phyloP scores from a whole-genome alignment of 768 basidiomycete genomes.

The Russula vinacea region DNA sequence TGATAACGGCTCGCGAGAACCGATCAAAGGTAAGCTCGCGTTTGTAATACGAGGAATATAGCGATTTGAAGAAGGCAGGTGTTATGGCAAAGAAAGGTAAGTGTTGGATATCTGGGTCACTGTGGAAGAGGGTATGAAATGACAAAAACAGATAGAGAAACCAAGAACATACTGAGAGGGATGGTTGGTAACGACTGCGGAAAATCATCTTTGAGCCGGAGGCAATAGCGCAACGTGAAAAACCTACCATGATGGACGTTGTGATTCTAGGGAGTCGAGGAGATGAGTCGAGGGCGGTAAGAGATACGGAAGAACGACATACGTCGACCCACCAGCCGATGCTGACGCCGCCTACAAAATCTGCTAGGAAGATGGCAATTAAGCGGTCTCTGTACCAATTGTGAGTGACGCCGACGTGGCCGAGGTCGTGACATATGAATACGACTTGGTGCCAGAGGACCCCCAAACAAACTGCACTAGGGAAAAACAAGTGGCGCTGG shows the following conservation, averaged over 20 bases:
- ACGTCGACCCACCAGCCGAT: constrained; percentile 98
- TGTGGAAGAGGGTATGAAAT: constrained; percentile 35
- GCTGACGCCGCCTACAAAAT: constrained; percentile 89
- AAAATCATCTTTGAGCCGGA: constrained; percentile 18
- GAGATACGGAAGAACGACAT: constrained; percentile 40
- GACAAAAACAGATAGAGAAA: neutral
- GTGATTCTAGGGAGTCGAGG: constrained; percentile 60
- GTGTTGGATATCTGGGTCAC: constrained; percentile 82
- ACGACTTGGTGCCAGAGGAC: constrained; percentile 93
- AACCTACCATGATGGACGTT: constrained; percentile 92
- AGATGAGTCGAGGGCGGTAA: constrained; percentile 10
- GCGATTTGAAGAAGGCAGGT: constrained; percentile 74
- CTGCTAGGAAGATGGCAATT: constrained; percentile 73
- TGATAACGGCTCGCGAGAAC: constrained; percentile 60
- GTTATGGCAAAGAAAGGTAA: constrained; percentile 95
- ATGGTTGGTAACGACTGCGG: constrained; percentile 90
- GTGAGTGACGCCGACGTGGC: constrained; percentile 92
- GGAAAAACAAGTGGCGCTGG: constrained; percentile 57
- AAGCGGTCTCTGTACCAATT: constrained; percentile 78
- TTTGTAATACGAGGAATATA: constrained; percentile 96
- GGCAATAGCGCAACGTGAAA: constrained; percentile 4
- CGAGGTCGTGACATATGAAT: constrained; percentile 91
- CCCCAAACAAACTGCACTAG: constrained; percentile 80
- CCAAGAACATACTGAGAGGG: constrained; percentile 74
- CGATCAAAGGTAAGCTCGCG: constrained; percentile 77